Conservation (phyloP, 257 asterid genomes). For the Gentiana straminea region DNA sequence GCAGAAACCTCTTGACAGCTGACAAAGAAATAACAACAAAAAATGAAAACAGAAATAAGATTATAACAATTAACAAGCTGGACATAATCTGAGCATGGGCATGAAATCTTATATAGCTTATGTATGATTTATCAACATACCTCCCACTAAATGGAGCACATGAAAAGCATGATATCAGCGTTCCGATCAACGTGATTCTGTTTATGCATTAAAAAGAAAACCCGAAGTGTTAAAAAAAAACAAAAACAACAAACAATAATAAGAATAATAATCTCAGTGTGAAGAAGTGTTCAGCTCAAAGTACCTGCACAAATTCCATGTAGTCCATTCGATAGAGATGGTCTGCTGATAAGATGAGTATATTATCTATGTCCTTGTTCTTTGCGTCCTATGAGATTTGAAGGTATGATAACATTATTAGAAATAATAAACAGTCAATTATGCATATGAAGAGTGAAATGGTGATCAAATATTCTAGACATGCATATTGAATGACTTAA, state of each 20-base stretch:
- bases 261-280: neutral
- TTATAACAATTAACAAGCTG: neutral
- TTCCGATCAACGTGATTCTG: slow-evolving; percentile 91
- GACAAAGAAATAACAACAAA: neutral
- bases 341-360: slow-evolving; percentile 78
- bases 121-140: slow-evolving; percentile 23
- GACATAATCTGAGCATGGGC: neutral
- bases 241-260: neutral
- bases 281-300: slow-evolving; percentile 1
- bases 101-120: neutral
- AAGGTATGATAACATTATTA: too few species aligned
- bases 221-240: neutral
- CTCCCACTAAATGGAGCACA: slow-evolving; percentile 76
- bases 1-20: neutral
- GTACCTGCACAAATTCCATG: slow-evolving; percentile 87
- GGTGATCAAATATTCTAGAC: too few species aligned
- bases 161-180: slow-evolving; percentile 86
- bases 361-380: slow-evolving; percentile 72
- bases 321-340: slow-evolving; percentile 95
- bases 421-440: too few species aligned
- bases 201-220: slow-evolving; percentile 7
- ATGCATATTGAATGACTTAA: neutral
- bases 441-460: too few species aligned
- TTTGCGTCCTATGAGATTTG: slow-evolving; percentile 54
- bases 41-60: neutral